Percentiles rank a stretch among this genome's conserved stretches.
Evolutionary conservation across 805 yeast species (phyloP).

Genomic region (Candida alai): DNA sequence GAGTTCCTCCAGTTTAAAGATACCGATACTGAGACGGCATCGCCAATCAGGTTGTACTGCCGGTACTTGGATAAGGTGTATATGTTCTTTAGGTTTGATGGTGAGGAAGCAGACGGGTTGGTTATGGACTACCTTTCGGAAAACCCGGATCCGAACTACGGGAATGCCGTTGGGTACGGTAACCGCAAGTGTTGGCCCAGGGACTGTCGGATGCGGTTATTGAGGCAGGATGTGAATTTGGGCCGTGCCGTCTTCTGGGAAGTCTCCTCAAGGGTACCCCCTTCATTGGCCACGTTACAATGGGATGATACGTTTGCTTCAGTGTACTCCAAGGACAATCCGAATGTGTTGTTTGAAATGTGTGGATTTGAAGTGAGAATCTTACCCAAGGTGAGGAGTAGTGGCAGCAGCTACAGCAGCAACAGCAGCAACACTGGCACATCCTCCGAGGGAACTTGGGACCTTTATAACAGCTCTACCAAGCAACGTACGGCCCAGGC

Average conservation of each 20-base stretch:
- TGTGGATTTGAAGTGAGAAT: conserved; percentile 94
- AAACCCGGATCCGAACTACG: conserved; percentile 91
- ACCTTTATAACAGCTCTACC: conserved; percentile 61
- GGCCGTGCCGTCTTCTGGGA: conserved; percentile 96
- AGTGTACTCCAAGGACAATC: conserved; percentile 86
- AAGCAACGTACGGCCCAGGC: conserved; percentile 90
- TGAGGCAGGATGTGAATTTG: conserved; percentile 86
- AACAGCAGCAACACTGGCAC: too few relatives aligned
- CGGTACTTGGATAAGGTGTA: conserved; percentile 82
- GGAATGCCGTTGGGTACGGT: conserved; percentile 78
- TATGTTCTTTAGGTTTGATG: conserved; percentile 70
- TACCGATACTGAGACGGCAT: conserved; percentile 52
- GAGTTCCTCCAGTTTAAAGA: conserved; percentile 72
- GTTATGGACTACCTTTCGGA: conserved; percentile 74
- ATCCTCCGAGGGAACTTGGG: conserved; percentile 88
- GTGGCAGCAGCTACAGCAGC: too few relatives aligned
- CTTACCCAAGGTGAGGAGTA: conserved; percentile 64
- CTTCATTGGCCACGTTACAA: conserved; percentile 61
- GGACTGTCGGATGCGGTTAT: conserved; percentile 84
- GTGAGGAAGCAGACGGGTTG: conserved; percentile 70
- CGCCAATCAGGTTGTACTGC: conserved; percentile 77
- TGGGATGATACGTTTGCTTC: conserved; percentile 85
- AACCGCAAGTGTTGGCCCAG: conserved; percentile 94
- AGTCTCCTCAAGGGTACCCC: conserved; percentile 72
- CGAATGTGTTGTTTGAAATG: conserved; percentile 84